Conservation (phyloP, 306 rosid species). For the Alnus rubra region DNA sequence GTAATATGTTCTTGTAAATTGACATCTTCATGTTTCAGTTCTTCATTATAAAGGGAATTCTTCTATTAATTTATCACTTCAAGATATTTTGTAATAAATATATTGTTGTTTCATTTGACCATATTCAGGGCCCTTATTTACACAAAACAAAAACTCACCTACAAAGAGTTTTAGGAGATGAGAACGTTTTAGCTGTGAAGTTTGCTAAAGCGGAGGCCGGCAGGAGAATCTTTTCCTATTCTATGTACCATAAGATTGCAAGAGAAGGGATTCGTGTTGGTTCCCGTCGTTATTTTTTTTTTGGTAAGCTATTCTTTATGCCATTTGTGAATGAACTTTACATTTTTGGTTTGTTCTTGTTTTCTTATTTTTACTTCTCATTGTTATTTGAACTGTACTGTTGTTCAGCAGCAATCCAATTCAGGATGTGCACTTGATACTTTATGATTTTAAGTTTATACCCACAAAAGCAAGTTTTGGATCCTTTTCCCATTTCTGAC, state of each 20-base stretch:
- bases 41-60: neutral
- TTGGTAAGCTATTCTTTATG: slow-evolving; percentile 50
- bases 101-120: slow-evolving; percentile 17
- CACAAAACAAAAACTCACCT: slow-evolving; percentile 50
- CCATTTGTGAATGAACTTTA: neutral
- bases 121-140: slow-evolving; percentile 65
- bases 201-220: slow-evolving; percentile 38
- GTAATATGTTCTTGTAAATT: neutral
- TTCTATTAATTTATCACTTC: slow-evolving; percentile 1
- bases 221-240: neutral
- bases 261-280: slow-evolving; percentile 73
- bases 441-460: neutral
- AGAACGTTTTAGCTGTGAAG: slow-evolving; percentile 62
- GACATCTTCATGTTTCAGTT: neutral
- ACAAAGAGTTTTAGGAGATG: slow-evolving; percentile 75
- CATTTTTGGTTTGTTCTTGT: neutral
- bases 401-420: neutral
- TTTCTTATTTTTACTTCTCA: neutral
- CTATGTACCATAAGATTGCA: slow-evolving; percentile 46
- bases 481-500: neutral
- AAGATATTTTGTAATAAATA: neutral
- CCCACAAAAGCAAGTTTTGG: neutral
- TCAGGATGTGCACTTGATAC: neutral
- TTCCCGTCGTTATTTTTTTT: slow-evolving; percentile 54
- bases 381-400: neutral